Conservation (phyloP, 2,329 filamentous ascomycete species). For the Penicillium frequentans region DNA sequence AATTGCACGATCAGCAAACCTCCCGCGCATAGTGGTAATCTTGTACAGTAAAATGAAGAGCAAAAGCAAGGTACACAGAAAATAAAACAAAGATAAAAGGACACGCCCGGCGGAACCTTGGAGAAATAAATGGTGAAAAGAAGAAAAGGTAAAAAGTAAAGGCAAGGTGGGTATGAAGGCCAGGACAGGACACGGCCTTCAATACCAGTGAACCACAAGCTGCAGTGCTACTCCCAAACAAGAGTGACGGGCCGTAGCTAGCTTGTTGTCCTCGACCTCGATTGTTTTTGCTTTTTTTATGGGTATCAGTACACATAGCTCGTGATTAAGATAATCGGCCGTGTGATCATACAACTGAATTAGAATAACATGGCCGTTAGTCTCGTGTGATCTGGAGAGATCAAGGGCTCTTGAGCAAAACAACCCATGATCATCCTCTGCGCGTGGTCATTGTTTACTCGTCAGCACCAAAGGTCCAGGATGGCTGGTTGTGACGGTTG, state of each 20-base stretch:
- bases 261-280: background rate
- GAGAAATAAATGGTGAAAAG: background rate
- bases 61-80: background rate
- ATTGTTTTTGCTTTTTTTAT: background rate
- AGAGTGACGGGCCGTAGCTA: background rate
- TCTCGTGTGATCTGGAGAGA: background rate
- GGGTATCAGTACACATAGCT: slow-evolving; percentile 28
- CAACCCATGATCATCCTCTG: background rate
- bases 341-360: slow-evolving; percentile 5
- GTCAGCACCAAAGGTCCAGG: slow-evolving; percentile 46
- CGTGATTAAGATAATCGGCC: slow-evolving; percentile 16
- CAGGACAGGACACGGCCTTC: background rate
- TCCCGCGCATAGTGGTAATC: slow-evolving; percentile 2
- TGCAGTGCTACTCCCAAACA: background rate
- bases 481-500: slow-evolving; percentile 34
- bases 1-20: background rate
- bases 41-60: slow-evolving; percentile 5
- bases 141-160: background rate
- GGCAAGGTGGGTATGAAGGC: background rate
- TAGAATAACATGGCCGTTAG: background rate
- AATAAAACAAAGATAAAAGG: background rate
- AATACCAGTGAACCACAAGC: background rate
- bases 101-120: background rate
- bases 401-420: background rate
- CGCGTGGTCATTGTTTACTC: slow-evolving; percentile 16